Conservation (phyloP, 164 flowering plant species). For the Dillenia suffruticosa region DNA sequence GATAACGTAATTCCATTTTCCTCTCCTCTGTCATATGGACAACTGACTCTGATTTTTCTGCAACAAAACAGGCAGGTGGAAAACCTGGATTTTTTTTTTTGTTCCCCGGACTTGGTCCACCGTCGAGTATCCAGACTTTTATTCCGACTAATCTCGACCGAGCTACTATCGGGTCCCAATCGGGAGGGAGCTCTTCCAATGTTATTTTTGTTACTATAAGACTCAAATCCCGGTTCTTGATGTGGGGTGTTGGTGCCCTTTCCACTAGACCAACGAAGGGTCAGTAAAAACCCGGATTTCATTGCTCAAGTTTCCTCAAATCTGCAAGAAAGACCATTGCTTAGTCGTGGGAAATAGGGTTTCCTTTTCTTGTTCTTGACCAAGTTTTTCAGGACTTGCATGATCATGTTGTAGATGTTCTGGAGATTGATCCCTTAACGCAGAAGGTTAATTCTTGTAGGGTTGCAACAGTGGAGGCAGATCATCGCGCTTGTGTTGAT, state of each 20-base stretch:
- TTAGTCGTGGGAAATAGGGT: conserved; percentile 29
- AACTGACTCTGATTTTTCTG: not conserved
- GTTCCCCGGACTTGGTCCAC: no score
- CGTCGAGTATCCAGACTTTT: no score
- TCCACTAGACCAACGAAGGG: no score
- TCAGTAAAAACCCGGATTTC: conserved; percentile 43
- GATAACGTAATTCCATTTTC: not conserved
- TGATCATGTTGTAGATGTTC: not conserved
- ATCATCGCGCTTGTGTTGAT: conserved; percentile 34
- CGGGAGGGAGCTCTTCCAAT: no score
- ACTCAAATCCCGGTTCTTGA: no score
- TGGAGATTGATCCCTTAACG: not conserved
- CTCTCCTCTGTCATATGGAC: not conserved
- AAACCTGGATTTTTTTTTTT: conserved; percentile 44
- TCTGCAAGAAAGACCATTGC: conserved; percentile 29
- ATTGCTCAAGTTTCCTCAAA: conserved; percentile 22
- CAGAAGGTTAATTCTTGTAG: conserved; percentile 15
- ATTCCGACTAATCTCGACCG: no score
- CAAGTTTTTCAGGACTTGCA: not conserved
- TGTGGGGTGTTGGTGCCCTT: no score
- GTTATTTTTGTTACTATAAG: no score
- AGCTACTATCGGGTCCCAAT: no score
- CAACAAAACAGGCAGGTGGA: conserved; percentile 23
- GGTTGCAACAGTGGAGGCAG: conserved; percentile 47
- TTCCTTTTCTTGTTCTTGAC: not conserved